Conservation (phyloP, 805 yeast species). For the Candida broadrunensis region DNA sequence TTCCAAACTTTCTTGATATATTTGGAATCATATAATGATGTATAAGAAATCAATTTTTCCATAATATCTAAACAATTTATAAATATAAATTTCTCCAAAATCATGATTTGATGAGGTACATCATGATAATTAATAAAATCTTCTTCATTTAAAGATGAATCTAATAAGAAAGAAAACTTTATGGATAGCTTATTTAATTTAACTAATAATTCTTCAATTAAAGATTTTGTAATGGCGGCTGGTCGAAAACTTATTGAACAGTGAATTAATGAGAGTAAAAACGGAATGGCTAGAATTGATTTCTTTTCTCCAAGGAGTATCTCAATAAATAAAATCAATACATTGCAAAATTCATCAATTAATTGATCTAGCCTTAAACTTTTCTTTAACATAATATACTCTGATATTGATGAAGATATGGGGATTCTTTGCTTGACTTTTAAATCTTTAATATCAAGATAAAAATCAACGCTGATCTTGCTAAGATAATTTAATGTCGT, state of each 20-base stretch:
- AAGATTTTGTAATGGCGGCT: constrained; percentile 48
- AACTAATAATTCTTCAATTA: constrained; percentile 17
- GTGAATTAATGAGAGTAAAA: constrained; percentile 55
- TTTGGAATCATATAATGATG: constrained; percentile 20
- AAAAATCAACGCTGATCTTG: constrained; percentile 26
- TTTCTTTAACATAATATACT: constrained; percentile 42
- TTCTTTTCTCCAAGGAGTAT: constrained; percentile 20
- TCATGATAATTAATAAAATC: constrained; percentile 25
- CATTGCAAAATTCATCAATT: constrained; percentile 34
- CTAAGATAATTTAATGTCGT: constrained; percentile 29
- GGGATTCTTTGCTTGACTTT: constrained; percentile 27
- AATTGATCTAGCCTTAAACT: constrained; percentile 49
- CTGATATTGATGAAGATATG: constrained; percentile 32
- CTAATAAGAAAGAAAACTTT: constrained; percentile 22
- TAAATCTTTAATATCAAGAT: constrained; percentile 13
- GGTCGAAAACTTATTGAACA: constrained; percentile 58
- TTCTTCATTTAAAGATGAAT: constrained; percentile 23
- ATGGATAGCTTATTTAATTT: constrained; percentile 14
- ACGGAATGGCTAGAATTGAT: constrained; percentile 50
- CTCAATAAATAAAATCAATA: constrained; percentile 22
- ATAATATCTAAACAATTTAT: constrained; percentile 54
- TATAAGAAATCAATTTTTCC: constrained; percentile 40
- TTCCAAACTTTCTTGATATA: constrained; percentile 17
- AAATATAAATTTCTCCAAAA: constrained; percentile 48
- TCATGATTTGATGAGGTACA: constrained; percentile 26